Percentiles rank a stretch among this genome's conserved stretches.
Evolutionary conservation across 176 grass and related monocot species (phyloP).

Genomic region (Carex myosuroides): DNA sequence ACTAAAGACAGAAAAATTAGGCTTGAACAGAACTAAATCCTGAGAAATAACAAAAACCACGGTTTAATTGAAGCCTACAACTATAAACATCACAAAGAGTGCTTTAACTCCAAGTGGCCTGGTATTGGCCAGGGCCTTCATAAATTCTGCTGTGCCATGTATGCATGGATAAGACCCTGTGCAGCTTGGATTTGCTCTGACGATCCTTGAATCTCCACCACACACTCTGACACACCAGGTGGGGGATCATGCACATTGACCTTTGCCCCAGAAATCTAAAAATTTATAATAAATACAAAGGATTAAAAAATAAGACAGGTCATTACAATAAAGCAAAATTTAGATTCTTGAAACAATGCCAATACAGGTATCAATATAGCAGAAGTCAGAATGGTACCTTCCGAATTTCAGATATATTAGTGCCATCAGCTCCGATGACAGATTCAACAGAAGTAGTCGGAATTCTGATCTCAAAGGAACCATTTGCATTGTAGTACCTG

Average conservation of each 20-base stretch:
- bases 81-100: too few species aligned
- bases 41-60: too few species aligned
- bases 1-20: too few species aligned
- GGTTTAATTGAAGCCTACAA: too few species aligned
- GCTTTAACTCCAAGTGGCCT: conserved; percentile 33
- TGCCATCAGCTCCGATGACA: conserved; percentile 45
- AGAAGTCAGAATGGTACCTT: conserved; percentile 43
- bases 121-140: conserved; percentile 29
- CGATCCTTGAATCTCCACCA: conserved; percentile 62
- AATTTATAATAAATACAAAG: background rate
- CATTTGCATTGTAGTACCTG: conserved; percentile 43
- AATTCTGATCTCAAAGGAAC: conserved; percentile 48
- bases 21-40: too few species aligned
- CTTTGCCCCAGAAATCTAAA: conserved; percentile 64
- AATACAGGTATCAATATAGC: background rate
- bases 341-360: background rate
- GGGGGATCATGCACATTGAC: conserved; percentile 38
- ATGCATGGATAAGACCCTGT: conserved; percentile 49
- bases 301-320: background rate
- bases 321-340: background rate
- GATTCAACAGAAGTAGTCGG: conserved; percentile 48
- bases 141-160: conserved; percentile 30
- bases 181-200: conserved; percentile 58
- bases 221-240: conserved; percentile 36
- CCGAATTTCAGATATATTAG: conserved; percentile 59